phyloP scores from a whole-genome alignment of 2,329 filamentous ascomycete species.

The Talaromyces sp. region DNA sequence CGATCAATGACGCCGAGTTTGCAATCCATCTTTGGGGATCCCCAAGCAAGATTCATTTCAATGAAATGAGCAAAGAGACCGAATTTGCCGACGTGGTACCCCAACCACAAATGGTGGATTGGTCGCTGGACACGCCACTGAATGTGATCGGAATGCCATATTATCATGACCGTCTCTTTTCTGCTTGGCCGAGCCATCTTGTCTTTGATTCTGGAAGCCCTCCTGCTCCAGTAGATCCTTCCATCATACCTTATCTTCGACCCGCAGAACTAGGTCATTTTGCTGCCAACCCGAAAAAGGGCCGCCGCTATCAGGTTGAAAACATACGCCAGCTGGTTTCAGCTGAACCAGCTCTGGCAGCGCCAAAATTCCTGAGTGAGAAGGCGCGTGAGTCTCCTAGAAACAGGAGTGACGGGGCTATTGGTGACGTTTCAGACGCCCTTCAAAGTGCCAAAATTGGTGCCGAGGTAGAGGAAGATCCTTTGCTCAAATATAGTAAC shows the following conservation, averaged over 20 bases:
- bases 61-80: constrained; percentile 69
- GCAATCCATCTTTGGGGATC: constrained; percentile 85
- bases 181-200: constrained; percentile 80
- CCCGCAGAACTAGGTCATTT: constrained; percentile 70
- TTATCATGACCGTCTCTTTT: constrained; percentile 81
- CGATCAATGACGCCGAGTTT: constrained; percentile 71
- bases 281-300: constrained; percentile 67
- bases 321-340: constrained; percentile 63
- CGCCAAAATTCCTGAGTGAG: constrained; percentile 92
- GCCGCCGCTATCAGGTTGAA: constrained; percentile 75
- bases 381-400: constrained; percentile 64
- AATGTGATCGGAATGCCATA: constrained; percentile 87
- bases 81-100: constrained; percentile 68
- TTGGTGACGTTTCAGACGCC: constrained; percentile 56
- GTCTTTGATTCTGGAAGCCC: constrained; percentile 81
- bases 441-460: constrained; percentile 65
- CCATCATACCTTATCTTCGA: constrained; percentile 63
- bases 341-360: constrained; percentile 56
- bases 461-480: constrained; percentile 68
- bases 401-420: constrained; percentile 31
- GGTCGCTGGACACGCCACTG: constrained; percentile 69
- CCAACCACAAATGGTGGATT: constrained; percentile 60
- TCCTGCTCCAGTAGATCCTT: constrained; percentile 65
- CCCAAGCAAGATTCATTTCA: constrained; percentile 77
- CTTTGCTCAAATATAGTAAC: constrained; percentile 82